Base-by-base conservation (phyloP, 2,329 filamentous ascomycete species). In the Arthrobotrys musiformis region DNA sequence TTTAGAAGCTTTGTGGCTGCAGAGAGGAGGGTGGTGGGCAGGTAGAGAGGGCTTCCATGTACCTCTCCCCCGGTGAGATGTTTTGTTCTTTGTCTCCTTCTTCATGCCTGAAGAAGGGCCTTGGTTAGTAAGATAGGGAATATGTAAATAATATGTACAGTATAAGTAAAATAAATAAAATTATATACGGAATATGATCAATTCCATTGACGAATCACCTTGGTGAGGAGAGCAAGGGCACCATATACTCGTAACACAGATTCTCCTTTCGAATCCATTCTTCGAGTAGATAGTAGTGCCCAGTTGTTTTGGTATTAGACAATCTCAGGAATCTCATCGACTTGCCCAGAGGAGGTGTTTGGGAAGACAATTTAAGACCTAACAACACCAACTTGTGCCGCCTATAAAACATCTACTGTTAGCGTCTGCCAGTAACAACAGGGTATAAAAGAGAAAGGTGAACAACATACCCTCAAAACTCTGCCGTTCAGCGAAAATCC, bases 401-500 rank as follows among this genome's bases (percentile, higher is more conserved):
- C 73, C 73, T 77, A 28, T 30, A 52, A n/a, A 63, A 50, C 42
- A n/a, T 19, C 22, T 0, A 6, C 35, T 35, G 17, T 54, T 62
- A 63, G 46, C 19, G 26, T 13, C 3, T 22, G 19, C 28, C 19
- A 0, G n/a, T 2, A 17, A 40, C 8, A 58, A n/a, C 5, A 19
- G 17, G 5, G 4, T 37, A 24, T 8, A 13, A 56, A 62, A 33
- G 22, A 11, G 37, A 15, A 15, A 19, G 13, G 22, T n/a, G 44
- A 61, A 77, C 79, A 62, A 77, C 80, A 7, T 66, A 81, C 93
- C 84, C 95, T 90, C 82, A 99, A 85, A 70, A 97, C 88, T 78
- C 95, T 88, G 76, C 94, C 94, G 83, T 99, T 98, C 79, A 98
- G 89, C 85, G 90, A 90, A 87, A 97, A 99, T 66, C 95, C 95